Percentiles rank a stretch among this genome's conserved stretches.
phyloP scores from a whole-genome alignment of 2,329 filamentous ascomycete species.

The Fusarium proliferatum region DNA sequence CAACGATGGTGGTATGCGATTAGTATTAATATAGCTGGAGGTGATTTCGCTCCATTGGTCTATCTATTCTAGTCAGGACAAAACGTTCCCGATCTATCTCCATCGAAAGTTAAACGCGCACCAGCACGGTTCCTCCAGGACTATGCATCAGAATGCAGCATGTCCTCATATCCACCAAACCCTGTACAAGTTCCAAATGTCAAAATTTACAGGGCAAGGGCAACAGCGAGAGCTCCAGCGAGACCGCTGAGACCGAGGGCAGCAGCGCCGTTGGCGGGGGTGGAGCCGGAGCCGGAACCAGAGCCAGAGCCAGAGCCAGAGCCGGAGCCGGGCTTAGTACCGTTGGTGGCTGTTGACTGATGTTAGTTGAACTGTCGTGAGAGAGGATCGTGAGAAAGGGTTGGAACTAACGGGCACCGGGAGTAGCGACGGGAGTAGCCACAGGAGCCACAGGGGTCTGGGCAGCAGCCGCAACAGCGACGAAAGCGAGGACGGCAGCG shows the following conservation, averaged over 20 bases:
- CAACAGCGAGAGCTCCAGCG: constrained; percentile 39
- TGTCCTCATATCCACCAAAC: constrained; percentile 23
- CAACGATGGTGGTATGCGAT: constrained; percentile 38
- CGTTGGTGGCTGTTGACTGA: constrained; percentile 25
- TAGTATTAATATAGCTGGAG: constrained; percentile 45
- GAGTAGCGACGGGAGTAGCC: constrained; percentile 31
- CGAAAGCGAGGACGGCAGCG: constrained; percentile 43
- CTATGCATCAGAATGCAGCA: constrained; percentile 1
- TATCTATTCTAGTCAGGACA: constrained; percentile 35
- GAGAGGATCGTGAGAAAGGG: constrained; percentile 14
- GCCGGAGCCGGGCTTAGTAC: constrained; percentile 31
- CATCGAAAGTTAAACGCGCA: constrained; percentile 40
- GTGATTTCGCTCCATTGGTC: constrained; percentile 35
- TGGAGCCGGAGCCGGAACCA: not conserved
- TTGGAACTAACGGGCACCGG: constrained; percentile 31
- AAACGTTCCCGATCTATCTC: constrained; percentile 32
- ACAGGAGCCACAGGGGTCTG: constrained; percentile 35
- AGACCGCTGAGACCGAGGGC: constrained; percentile 38
- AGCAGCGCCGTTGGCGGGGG: constrained; percentile 35
- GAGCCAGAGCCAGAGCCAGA: constrained; percentile 13
- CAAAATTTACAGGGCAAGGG: constrained; percentile 41
- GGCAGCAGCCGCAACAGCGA: constrained; percentile 39
- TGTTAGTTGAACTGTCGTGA: constrained; percentile 18
- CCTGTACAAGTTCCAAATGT: not conserved
- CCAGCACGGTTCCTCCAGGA: constrained; percentile 37